A percentile compares a stretch with the other conserved stretches of the same genome.
Conservation (phyloP, 2,329 filamentous ascomycete genomes). For the Verticillium longisporum region DNA sequence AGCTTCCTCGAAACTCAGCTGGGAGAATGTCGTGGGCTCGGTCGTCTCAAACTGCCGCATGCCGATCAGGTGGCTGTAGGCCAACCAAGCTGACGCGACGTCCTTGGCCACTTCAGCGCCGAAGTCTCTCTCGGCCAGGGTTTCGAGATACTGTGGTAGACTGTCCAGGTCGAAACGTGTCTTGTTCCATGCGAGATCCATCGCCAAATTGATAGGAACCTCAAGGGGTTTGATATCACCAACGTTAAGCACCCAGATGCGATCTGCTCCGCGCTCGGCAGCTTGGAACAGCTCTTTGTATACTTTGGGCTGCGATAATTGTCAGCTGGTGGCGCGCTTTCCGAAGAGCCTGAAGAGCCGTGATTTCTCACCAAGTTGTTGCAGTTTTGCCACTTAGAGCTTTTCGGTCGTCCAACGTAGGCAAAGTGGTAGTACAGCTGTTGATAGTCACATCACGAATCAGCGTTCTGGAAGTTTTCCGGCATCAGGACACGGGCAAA, state of each 20-base stretch:
- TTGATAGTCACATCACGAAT: not conserved
- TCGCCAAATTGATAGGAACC: slow-evolving; percentile 48
- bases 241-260: slow-evolving; percentile 60
- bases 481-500: not conserved
- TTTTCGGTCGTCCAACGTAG: slow-evolving; percentile 25
- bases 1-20: slow-evolving; percentile 59
- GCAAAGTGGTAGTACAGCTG: slow-evolving; percentile 42
- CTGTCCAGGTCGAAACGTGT: slow-evolving; percentile 35
- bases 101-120: slow-evolving; percentile 35
- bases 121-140: slow-evolving; percentile 51
- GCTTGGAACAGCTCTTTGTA: slow-evolving; percentile 41
- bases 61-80: slow-evolving; percentile 37
- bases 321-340: not conserved
- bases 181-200: slow-evolving; percentile 52
- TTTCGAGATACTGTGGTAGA: slow-evolving; percentile 37
- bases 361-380: slow-evolving; percentile 42
- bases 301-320: slow-evolving; percentile 13
- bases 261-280: slow-evolving; percentile 46
- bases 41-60: slow-evolving; percentile 57
- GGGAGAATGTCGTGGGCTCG: slow-evolving; percentile 49
- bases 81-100: slow-evolving; percentile 44
- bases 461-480: not conserved
- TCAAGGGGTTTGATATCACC: slow-evolving; percentile 57
- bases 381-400: slow-evolving; percentile 44
- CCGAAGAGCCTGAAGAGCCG: slow-evolving; percentile 11